Conservation (phyloP, 1,284 basidiomycete species). For the Baeospora myosura region DNA sequence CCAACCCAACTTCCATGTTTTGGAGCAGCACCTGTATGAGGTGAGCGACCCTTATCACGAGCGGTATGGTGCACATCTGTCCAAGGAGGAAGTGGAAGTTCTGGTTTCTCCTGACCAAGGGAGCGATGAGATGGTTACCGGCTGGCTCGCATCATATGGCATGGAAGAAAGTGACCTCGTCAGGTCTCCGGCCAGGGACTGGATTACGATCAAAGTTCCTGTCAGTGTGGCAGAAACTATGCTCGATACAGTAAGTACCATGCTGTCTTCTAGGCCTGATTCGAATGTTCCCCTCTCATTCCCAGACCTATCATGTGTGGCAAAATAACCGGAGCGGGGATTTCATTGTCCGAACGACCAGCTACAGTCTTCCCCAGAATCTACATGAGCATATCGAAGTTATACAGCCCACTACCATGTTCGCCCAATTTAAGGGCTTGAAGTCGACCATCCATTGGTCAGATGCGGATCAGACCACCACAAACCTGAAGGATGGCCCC, state of each 20-base stretch:
- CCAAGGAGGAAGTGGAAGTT: slow-evolving; percentile 38
- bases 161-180: slow-evolving; percentile 23
- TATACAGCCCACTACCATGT: slow-evolving; percentile 38
- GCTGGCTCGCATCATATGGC: slow-evolving; percentile 40
- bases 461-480: slow-evolving; percentile 17
- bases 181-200: slow-evolving; percentile 35
- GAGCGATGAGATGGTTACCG: slow-evolving; percentile 37
- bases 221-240: slow-evolving; percentile 39
- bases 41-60: slow-evolving; percentile 43
- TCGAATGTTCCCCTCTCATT: not conserved
- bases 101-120: slow-evolving; percentile 39
- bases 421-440: slow-evolving; percentile 30
- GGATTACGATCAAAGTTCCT: slow-evolving; percentile 36
- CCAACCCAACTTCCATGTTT: slow-evolving; percentile 40
- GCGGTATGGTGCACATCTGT: slow-evolving; percentile 37
- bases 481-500: slow-evolving; percentile 26
- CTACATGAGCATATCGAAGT: slow-evolving; percentile 34
- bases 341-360: slow-evolving; percentile 34
- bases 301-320: slow-evolving; percentile 33
- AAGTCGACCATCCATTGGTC: slow-evolving; percentile 28
- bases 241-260: slow-evolving; percentile 30
- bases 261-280: not conserved
- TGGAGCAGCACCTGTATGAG: slow-evolving; percentile 47
- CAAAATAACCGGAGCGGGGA: slow-evolving; percentile 28
- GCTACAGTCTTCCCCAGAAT: slow-evolving; percentile 33